These are phyloP conservation scores for Zygosaccharomyces kombuchaensis DNA, from an alignment of 805 yeast species.

Conservation along the genomic window DNA sequence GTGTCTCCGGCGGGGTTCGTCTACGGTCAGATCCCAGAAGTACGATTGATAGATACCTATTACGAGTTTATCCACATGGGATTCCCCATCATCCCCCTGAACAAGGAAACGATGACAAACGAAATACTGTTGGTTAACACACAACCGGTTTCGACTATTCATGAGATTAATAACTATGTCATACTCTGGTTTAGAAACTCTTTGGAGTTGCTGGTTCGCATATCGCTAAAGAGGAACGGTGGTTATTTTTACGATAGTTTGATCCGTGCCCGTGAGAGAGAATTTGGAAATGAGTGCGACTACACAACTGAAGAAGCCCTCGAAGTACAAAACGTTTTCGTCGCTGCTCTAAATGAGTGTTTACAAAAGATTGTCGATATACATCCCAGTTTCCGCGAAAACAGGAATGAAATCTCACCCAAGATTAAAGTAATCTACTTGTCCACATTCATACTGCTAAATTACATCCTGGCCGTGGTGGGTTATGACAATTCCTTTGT, in stretches of 20 bases:
- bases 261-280: conserved; percentile 4
- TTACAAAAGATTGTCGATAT: conserved; percentile 32
- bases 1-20: conserved; percentile 10
- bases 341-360: conserved; percentile 31
- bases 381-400: conserved; percentile 32
- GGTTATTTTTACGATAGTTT: conserved; percentile 16
- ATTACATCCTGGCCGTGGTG: conserved; percentile 53
- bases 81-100: conserved; percentile 38
- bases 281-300: not conserved
- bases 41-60: conserved; percentile 42
- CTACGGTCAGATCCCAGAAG: conserved; percentile 32
- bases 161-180: conserved; percentile 32
- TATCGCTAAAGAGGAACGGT: conserved; percentile 22
- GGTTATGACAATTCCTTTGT: conserved; percentile 60
- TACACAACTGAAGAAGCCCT: conserved; percentile 14
- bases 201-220: conserved; percentile 29
- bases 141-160: conserved; percentile 31
- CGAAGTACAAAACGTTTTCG: conserved; percentile 26
- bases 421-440: conserved; percentile 36
- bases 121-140: conserved; percentile 30
- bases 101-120: conserved; percentile 32
- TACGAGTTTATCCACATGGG: conserved; percentile 44
- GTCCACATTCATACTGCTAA: conserved; percentile 41
- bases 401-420: conserved; percentile 27
- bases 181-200: conserved; percentile 34